phyloP scores from a whole-genome alignment of 2,329 filamentous ascomycete genomes.

The Peltaster fructicola region DNA sequence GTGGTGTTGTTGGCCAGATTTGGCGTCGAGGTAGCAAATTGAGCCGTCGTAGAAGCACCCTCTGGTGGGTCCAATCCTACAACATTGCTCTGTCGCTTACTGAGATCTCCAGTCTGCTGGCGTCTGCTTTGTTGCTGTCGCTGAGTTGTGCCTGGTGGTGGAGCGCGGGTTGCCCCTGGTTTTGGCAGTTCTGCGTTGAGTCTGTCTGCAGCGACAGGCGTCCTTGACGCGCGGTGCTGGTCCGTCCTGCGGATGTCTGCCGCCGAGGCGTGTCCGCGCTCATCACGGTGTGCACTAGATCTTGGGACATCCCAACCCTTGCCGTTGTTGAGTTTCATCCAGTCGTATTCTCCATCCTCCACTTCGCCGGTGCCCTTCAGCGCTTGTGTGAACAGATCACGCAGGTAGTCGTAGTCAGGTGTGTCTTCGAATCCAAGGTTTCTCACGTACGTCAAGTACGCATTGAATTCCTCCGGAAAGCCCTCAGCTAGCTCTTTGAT shows the following conservation, averaged over 20 bases:
- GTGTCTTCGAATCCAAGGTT: constrained; percentile 98
- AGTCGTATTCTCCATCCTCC: constrained; percentile 97
- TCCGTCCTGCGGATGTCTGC: constrained; percentile 49
- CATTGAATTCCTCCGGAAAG: constrained; percentile 95
- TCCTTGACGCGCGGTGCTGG: constrained; percentile 42
- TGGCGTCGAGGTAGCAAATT: constrained; percentile 89
- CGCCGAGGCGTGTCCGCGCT: constrained; percentile 59
- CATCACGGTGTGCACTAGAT: constrained; percentile 11
- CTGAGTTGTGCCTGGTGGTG: constrained; percentile 59
- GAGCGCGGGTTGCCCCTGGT: constrained; percentile 46
- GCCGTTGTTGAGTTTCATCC: constrained; percentile 94
- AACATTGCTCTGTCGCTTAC: constrained; percentile 60
- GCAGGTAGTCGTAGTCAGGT: constrained; percentile 93
- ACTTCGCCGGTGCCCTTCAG: constrained; percentile 87
- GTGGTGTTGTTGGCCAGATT: constrained; percentile 10
- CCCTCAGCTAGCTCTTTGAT: constrained; percentile 96
- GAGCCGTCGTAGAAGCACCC: constrained; percentile 80
- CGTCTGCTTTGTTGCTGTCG: constrained; percentile 24
- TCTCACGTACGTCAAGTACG: constrained; percentile 91
- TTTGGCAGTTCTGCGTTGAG: constrained; percentile 34
- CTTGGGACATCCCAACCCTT: constrained; percentile 79
- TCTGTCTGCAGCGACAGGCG: constrained; percentile 28
- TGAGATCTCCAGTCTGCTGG: constrained; percentile 16
- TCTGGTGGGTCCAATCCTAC: constrained; percentile 55
- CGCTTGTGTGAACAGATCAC: constrained; percentile 89